These are phyloP conservation scores for Digitaria exilis DNA, from an alignment of 202 grass and related monocot genomes.

Conservation along the genomic window DNA sequence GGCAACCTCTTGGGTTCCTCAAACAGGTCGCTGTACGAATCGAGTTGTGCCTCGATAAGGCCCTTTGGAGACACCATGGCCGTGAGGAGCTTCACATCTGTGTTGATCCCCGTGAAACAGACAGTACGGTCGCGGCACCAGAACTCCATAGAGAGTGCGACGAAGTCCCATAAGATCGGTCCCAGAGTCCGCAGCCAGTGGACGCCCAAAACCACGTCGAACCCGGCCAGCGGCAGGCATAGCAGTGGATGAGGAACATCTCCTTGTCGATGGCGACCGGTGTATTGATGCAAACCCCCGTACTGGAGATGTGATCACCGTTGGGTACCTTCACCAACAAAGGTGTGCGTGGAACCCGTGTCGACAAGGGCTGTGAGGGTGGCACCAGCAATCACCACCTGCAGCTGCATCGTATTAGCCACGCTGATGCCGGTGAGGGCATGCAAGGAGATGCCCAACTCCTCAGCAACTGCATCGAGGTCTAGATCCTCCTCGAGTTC, in stretches of 20 bases:
- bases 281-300: not conserved
- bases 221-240: accelerated
- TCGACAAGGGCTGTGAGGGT: not conserved
- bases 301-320: not conserved
- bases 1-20: no score
- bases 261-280: not conserved
- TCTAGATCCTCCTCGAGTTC: not conserved
- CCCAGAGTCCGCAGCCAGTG: no score
- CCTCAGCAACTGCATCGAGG: not conserved
- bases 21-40: no score
- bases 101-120: no score
- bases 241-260: not conserved
- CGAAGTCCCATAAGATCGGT: no score
- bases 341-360: not conserved
- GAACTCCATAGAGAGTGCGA: no score
- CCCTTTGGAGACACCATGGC: no score
- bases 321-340: not conserved
- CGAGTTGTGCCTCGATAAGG: no score
- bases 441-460: not conserved
- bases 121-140: no score
- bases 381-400: accelerated
- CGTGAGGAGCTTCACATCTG: no score
- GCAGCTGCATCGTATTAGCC: not conserved
- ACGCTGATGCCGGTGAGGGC: not conserved
- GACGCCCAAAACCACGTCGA: not conserved